Evolutionary conservation across 495 filamentous ascomycete species (phyloP).

Genomic region (Choiromyces venosus): DNA sequence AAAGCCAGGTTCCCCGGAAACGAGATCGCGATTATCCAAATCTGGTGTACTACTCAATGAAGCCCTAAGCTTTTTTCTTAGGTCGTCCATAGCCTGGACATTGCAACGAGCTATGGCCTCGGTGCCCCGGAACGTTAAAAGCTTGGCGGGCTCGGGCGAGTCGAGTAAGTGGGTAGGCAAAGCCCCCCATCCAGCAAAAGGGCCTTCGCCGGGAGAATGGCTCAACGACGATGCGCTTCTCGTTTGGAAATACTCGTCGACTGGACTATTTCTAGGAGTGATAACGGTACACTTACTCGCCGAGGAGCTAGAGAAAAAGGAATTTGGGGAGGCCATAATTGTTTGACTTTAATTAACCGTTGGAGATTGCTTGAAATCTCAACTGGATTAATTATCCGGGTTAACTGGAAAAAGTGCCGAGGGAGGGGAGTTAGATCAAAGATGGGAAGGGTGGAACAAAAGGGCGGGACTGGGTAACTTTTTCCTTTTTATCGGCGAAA

Average conservation of each 20-base stretch:
- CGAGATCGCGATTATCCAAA: neutral
- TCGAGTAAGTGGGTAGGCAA: constrained; percentile 31
- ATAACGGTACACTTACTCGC: constrained; percentile 34
- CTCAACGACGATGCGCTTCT: constrained; percentile 19
- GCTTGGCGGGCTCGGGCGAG: constrained; percentile 18
- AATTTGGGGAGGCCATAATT: constrained; percentile 24
- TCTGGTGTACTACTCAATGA: neutral
- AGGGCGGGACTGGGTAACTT: neutral
- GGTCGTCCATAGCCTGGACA: constrained; percentile 5
- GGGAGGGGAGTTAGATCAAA: too few species aligned
- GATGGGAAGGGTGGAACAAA: neutral
- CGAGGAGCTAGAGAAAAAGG: constrained; percentile 31
- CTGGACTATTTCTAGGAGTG: constrained; percentile 28
- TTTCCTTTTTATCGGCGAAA: neutral
- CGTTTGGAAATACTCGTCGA: constrained; percentile 27
- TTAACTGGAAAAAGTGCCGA: constrained; percentile 4
- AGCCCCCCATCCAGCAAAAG: constrained; percentile 32
- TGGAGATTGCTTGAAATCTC: neutral
- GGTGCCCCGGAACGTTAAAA: constrained; percentile 4
- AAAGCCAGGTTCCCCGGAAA: neutral
- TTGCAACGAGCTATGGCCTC: neutral
- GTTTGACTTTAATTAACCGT: constrained; percentile 5
- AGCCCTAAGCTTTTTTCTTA: constrained; percentile 1
- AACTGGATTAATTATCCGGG: neutral
- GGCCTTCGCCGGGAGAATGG: constrained; percentile 23